Evolutionary conservation across 495 filamentous ascomycete species (phyloP).

Genomic region (Penicillium odoratum): DNA sequence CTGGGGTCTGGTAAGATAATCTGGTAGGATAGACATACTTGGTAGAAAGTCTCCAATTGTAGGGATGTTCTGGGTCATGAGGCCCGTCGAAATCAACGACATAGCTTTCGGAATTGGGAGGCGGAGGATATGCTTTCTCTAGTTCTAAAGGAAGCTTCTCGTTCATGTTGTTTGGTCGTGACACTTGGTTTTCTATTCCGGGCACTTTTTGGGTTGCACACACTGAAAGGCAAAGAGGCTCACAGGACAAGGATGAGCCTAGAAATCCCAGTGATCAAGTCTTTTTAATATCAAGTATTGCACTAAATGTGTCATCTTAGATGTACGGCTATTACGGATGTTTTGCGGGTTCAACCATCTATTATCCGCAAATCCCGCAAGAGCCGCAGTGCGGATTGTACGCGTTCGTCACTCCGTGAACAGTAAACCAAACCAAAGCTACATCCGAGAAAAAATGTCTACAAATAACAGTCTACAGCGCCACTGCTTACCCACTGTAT

Average conservation of each 20-base stretch:
- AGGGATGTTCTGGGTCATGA: constrained; percentile 51
- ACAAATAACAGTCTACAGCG: no score
- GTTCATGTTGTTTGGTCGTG: constrained; percentile 1
- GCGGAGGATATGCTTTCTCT: constrained; percentile 40
- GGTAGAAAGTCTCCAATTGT: constrained; percentile 48
- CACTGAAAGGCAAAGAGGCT: not conserved
- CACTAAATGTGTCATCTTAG: not conserved
- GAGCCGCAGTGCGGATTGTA: not conserved
- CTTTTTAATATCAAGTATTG: no score
- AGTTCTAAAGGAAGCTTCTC: constrained; percentile 28
- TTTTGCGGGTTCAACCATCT: not conserved
- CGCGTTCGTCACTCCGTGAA: no score
- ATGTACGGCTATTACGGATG: not conserved
- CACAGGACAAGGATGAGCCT: not conserved
- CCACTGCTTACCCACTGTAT: not conserved
- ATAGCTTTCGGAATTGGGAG: constrained; percentile 43
- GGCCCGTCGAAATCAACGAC: constrained; percentile 55
- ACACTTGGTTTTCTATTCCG: not conserved
- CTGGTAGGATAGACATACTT: constrained; percentile 22
- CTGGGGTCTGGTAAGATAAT: not conserved
- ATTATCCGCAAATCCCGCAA: constrained; percentile 6
- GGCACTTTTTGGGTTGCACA: not conserved
- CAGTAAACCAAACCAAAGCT: no score
- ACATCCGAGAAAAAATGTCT: no score
- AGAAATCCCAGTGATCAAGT: not conserved